Evolutionary conservation across 441 rosid genomes (phyloP), one percentile per base, ranked within the genome.

Genomic region (Erodium moschatum): DNA sequence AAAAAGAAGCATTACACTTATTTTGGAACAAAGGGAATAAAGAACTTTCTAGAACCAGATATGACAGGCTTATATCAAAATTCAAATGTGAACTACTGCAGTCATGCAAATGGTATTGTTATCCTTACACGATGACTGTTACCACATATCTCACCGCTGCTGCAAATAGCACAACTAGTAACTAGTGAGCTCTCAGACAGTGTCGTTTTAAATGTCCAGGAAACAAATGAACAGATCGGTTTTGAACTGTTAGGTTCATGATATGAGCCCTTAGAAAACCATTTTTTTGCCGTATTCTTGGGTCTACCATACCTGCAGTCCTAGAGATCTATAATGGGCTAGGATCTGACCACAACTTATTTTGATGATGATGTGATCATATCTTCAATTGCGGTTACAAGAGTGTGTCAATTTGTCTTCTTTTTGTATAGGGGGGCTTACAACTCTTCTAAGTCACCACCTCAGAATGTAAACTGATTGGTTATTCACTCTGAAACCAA

Each of bases 341-440:
- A 20, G 64, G 24, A 9, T 60, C 64, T 10, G 64, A 60, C 64
- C 64, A 60, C 4, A 10, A 60, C 64, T 60, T 60, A 10, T 10
- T 19, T 10, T 18, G 63, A 19, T 19, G 29, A 9, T 24, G 50
- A 44, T 24, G 3, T 21, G 5, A 60, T 11, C 64, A 60, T 21
- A 1, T 54, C 61, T 54, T 50, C 16, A 54, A 54, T 18, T 54
- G 61, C 61, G 6, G 61, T 7, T 54, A 15, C 10, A 54, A 16
- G 61, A 54, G 16, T 54, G 21, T 54, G 18, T 54, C 27, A 24
- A 24, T 24, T 15, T 18, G 21, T 54, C 61, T 54, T 54, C 18
- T 1, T 15, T 54, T 18, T 54, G 11, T 19, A 15, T 54, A 16
- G 1, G 16, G 61, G 21, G 16, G 16, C 58, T 18, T 20, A 1